phyloP scores from a whole-genome alignment of 2,329 filamentous ascomycete species.

The Tolypocladium album region DNA sequence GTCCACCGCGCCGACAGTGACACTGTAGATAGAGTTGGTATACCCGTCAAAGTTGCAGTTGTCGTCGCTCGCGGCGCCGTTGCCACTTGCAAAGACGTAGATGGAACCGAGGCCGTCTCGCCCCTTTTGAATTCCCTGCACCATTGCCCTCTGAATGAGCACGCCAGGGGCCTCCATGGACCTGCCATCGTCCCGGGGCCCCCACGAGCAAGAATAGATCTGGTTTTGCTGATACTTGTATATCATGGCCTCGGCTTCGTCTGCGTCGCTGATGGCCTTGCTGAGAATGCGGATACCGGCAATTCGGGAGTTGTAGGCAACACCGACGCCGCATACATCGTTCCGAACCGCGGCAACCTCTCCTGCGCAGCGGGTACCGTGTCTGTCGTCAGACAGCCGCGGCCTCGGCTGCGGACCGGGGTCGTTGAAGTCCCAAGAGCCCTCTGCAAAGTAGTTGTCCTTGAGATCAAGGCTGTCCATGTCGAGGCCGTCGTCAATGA shows the following conservation, averaged over 20 bases:
- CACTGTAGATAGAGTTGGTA: conserved; percentile 98
- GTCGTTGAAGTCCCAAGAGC: conserved; percentile 96
- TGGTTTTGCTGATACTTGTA: conserved; percentile 86
- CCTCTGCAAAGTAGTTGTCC: conserved; percentile 85
- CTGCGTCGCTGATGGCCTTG: conserved; percentile 79
- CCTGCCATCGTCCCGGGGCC: conserved; percentile 82
- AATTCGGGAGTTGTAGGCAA: conserved; percentile 85
- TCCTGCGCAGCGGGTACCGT: conserved; percentile 90
- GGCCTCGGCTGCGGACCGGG: conserved; percentile 68
- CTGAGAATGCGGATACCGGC: conserved; percentile 89
- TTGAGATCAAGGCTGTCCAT: conserved; percentile 91
- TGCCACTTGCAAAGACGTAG: conserved; percentile 91
- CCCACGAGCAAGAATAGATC: conserved; percentile 99
- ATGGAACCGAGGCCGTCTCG: conserved; percentile 76
- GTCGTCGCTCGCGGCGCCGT: conserved; percentile 76
- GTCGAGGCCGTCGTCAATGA: conserved; percentile 92
- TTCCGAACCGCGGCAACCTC: conserved; percentile 91
- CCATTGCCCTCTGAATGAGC: conserved; percentile 80
- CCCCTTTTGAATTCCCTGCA: conserved; percentile 84
- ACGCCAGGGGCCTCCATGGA: conserved; percentile 92
- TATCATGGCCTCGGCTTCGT: conserved; percentile 87
- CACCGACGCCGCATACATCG: conserved; percentile 87
- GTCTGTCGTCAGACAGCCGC: conserved; percentile 71
- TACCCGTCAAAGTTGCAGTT: conserved; percentile 99
- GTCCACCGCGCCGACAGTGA: conserved; percentile 90